A percentile compares a stretch with the other conserved stretches of the same genome.
Evolutionary conservation across 371 early-diverging fungal species (phyloP).

Genomic region (Chytridium lagenaria): DNA sequence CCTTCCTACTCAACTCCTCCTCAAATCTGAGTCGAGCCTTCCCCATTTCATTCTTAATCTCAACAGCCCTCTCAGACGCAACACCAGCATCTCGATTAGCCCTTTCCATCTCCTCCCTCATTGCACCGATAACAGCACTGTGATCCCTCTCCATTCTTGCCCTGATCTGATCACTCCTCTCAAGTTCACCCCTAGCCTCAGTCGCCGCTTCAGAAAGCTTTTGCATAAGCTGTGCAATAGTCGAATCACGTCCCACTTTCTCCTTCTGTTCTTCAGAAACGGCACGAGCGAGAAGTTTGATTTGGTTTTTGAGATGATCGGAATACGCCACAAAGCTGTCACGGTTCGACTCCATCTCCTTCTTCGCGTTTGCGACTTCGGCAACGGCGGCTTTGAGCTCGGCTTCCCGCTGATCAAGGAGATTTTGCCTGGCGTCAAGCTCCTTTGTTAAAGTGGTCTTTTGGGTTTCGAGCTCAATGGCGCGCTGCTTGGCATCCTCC

Average conservation of each 20-base stretch:
- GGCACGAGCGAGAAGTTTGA: neutral
- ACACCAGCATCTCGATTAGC: neutral
- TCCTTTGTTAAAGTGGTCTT: no score
- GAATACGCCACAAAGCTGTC: neutral
- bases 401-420: neutral
- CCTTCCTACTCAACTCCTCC: slow-evolving; percentile 7
- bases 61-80: neutral
- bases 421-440: neutral
- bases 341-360: neutral
- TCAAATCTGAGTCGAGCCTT: neutral
- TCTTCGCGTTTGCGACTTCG: neutral
- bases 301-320: neutral
- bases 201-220: neutral
- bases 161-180: neutral
- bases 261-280: neutral
- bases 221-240: neutral
- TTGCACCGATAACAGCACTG: neutral
- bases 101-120: neutral
- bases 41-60: slow-evolving; percentile 18
- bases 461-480: neutral
- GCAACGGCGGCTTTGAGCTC: neutral
- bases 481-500: no score
- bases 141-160: neutral
- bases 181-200: neutral
- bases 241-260: neutral